phyloP scores from a whole-genome alignment of 176 grass and related monocot species.

The Hordeum marinum region DNA sequence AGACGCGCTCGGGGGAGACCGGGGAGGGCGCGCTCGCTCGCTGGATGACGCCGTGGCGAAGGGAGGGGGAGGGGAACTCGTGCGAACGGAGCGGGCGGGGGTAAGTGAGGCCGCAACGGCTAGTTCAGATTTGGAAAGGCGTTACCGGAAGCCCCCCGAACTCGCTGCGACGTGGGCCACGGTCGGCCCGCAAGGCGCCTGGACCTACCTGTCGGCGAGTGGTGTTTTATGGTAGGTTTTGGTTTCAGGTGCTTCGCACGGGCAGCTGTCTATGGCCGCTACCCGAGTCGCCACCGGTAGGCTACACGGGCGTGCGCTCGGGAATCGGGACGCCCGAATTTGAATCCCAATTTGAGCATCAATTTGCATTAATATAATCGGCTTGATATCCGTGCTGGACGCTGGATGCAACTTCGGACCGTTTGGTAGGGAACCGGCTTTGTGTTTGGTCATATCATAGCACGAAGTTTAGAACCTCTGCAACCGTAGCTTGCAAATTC shows the following conservation, averaged over 20 bases:
- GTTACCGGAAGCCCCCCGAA: neutral
- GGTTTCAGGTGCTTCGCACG: neutral
- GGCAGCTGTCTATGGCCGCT: neutral
- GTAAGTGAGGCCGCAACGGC: conserved; percentile 21
- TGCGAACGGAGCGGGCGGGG: neutral
- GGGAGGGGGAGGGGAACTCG: neutral
- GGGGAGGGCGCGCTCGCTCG: neutral
- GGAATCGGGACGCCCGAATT: neutral
- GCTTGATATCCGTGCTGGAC: neutral
- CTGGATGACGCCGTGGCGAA: neutral
- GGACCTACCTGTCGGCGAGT: neutral
- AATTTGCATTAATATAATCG: neutral
- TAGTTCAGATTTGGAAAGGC: conserved; percentile 23
- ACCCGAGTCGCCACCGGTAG: neutral
- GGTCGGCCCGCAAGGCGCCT: neutral
- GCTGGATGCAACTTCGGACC: too few relatives aligned
- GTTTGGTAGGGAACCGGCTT: too few relatives aligned
- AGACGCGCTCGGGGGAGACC: neutral
- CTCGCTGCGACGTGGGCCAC: neutral
- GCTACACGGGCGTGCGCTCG: neutral
- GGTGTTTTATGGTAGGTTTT: neutral
- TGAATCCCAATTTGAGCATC: neutral
- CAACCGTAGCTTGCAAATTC: too few relatives aligned
- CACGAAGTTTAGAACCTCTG: too few relatives aligned
- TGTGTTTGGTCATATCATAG: too few relatives aligned